Conservation (phyloP, 208 protist species). For the Trypanosoma lewisi region DNA sequence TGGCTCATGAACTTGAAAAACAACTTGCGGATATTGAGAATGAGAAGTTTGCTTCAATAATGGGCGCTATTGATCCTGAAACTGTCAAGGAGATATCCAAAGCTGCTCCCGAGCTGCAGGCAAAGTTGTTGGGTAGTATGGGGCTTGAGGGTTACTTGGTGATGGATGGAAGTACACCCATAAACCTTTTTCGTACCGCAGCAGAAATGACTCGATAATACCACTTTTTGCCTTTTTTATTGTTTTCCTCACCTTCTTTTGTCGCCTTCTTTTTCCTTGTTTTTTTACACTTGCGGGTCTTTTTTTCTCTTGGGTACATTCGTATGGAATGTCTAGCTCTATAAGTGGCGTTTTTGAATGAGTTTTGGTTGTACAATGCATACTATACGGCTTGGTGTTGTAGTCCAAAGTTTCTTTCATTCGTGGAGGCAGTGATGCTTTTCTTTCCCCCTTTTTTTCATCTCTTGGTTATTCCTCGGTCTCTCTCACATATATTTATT, state of each 20-base stretch:
- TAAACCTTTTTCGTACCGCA: constrained; percentile 91
- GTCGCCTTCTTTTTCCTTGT: neutral
- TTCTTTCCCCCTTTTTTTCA: neutral
- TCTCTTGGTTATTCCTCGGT: neutral
- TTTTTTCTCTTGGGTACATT: neutral
- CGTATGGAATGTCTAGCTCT: neutral
- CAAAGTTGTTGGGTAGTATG: constrained; percentile 65
- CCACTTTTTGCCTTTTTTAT: constrained; percentile 4
- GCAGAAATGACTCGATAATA: constrained; percentile 49
- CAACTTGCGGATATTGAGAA: constrained; percentile 43
- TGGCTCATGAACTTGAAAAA: constrained; percentile 32
- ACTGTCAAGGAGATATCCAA: constrained; percentile 80
- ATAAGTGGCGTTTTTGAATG: too few species aligned
- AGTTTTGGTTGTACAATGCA: too few species aligned
- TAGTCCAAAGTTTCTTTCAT: neutral
- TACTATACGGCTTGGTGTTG: neutral
- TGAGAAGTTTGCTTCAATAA: constrained; percentile 40
- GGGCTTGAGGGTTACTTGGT: constrained; percentile 90
- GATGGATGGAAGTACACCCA: constrained; percentile 88
- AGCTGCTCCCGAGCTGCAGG: constrained; percentile 82
- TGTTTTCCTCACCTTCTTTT: constrained; percentile 2
- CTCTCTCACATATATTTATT: neutral
- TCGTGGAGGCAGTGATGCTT: neutral
- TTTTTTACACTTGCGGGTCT: neutral
- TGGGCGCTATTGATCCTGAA: constrained; percentile 66